Conservation (phyloP, 305 asterid genomes). For the Fraxinus velutina region DNA sequence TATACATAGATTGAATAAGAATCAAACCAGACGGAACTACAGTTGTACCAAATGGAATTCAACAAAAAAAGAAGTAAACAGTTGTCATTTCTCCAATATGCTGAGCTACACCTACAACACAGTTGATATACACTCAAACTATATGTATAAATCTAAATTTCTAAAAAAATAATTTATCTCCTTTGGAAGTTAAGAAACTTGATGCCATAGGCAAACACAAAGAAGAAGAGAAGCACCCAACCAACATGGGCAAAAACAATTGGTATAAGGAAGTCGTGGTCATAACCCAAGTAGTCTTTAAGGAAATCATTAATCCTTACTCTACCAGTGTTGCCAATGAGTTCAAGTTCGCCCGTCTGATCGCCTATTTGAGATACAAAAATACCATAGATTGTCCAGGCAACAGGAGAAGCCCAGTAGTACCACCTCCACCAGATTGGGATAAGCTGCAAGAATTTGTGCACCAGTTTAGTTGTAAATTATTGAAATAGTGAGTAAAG, state of each 20-base stretch:
- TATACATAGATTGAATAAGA: neutral
- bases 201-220: slow-evolving; percentile 60
- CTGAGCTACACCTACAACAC: neutral
- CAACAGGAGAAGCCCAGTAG: slow-evolving; percentile 46
- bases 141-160: neutral
- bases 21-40: neutral
- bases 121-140: neutral
- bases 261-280: slow-evolving; percentile 47
- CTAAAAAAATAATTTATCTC: slow-evolving; percentile 20
- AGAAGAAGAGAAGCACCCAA: slow-evolving; percentile 58
- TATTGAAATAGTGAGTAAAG: neutral
- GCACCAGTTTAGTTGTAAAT: neutral
- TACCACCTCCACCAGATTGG: slow-evolving; percentile 60
- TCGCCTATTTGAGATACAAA: slow-evolving; percentile 44
- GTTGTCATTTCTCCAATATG: neutral
- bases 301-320: slow-evolving; percentile 26
- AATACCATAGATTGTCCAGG: slow-evolving; percentile 45
- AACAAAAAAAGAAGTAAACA: neutral
- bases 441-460: slow-evolving; percentile 29
- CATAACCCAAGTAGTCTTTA: slow-evolving; percentile 33
- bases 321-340: slow-evolving; percentile 3
- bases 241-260: slow-evolving; percentile 62
- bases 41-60: neutral
- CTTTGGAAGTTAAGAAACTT: slow-evolving; percentile 64
- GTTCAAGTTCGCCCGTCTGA: slow-evolving; percentile 7